Evolutionary conservation across 306 rosid genomes (phyloP).

Genomic region (Begonia loranthoides): DNA sequence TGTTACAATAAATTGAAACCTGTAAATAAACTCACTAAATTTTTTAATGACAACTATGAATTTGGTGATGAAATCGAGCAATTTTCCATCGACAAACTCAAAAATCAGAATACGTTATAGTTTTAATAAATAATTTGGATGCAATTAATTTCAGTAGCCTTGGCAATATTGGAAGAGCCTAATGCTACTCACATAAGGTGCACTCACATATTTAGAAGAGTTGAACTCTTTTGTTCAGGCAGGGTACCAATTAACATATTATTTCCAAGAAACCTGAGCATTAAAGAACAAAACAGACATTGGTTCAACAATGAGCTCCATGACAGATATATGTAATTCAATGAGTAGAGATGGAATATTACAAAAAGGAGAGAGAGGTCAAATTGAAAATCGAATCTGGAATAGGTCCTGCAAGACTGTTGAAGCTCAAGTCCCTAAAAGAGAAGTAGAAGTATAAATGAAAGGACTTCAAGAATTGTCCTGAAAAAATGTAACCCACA

Average conservation of each 20-base stretch:
- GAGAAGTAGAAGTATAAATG: conserved; percentile 4
- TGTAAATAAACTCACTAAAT: no score
- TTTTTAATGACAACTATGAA: no score
- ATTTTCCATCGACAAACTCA: no score
- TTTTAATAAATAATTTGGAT: no score
- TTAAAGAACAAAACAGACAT: conserved; percentile 5
- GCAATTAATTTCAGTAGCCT: no score
- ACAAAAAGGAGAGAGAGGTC: conserved; percentile 49
- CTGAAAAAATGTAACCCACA: not conserved
- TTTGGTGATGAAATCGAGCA: no score
- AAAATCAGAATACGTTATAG: no score
- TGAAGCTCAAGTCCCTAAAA: conserved; percentile 88
- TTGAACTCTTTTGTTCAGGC: conserved; percentile 29
- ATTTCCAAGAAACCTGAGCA: conserved; percentile 64
- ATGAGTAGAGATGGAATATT: conserved; percentile 16
- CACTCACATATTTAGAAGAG: conserved; percentile 52
- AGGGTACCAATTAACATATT: conserved; percentile 48
- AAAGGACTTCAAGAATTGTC: not conserved
- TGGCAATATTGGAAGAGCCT: no score
- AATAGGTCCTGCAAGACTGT: conserved; percentile 47
- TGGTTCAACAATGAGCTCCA: conserved; percentile 3
- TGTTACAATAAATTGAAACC: no score
- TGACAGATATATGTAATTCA: conserved; percentile 3
- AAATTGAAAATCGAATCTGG: conserved; percentile 48
- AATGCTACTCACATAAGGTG: no score